Base-by-base conservation (phyloP, 1,284 basidiomycete species). In the Inonotus hispidus region DNA sequence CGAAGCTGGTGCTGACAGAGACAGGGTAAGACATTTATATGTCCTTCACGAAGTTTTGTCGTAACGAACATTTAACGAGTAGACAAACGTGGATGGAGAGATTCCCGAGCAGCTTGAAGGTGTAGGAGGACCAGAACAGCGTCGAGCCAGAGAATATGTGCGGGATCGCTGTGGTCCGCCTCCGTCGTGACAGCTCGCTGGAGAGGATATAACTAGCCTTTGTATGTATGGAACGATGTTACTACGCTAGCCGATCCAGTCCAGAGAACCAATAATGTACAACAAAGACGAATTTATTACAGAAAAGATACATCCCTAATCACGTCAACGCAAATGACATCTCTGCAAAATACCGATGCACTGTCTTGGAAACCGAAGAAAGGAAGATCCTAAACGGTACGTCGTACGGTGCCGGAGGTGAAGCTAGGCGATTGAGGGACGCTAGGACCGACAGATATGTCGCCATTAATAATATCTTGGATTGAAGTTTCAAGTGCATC, bases 1-100 rank as follows among this genome's bases (percentile, higher is more conserved):
- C 62, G 92, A 95, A 71, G 94, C 93, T 47, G 95, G 95, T 16
- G 94, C 94, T 6, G 95, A 97, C 77, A 85, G 95, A 37, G 82
- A 82, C 65, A 81, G 92, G 68, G 93, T 95, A 73, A 71, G 91
- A 72, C 27, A 19, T 25, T n/a, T 62, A 32, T 27, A 32, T 45
- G 32, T 41, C 46, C 25, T 2, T 52, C 23, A 54, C 55, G 58
- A 16, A 32, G 32, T 8, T 32, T 32, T 32, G 32, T 4, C 8
- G 8, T 32, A 32, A 32, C 32, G 8, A 32, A 32, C 32, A 53
- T 58, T 6, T 47, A 6, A 41, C 13, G 39, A 58, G 60, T 66
- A 91, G 93, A 75, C 85, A 65, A 95, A 96, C 71, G 71, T 86
- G 37, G 93, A 96, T 61, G 83, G 83, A n/a, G 82, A 90, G 73